Evolutionary conservation across 106 monocot genomes (phyloP).

Genomic region (Acorus gramineus): DNA sequence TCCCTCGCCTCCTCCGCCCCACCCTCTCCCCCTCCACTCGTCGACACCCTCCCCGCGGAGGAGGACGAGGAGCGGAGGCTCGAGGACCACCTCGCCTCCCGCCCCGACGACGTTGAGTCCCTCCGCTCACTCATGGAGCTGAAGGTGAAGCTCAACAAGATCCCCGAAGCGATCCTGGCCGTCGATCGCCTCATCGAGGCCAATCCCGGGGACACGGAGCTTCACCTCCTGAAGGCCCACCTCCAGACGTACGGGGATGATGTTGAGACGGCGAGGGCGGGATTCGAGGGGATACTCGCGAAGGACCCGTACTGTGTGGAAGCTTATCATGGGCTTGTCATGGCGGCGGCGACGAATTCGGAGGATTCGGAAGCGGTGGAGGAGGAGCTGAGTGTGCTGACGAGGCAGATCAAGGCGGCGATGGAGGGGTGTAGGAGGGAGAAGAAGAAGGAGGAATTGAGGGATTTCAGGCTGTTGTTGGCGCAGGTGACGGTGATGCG

Average conservation of each 20-base stretch:
- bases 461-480: conserved; percentile 66
- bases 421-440: conserved; percentile 50
- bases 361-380: conserved; percentile 6
- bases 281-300: conserved; percentile 55
- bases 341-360: conserved; percentile 13
- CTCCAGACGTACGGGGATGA: conserved; percentile 49
- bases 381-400: conserved; percentile 15
- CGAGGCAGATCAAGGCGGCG: conserved; percentile 34
- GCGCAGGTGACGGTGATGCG: conserved; percentile 59
- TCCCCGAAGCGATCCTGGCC: conserved; percentile 38
- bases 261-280: conserved; percentile 26
- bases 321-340: conserved; percentile 76
- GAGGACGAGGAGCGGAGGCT: conserved; percentile 30
- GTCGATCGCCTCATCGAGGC: conserved; percentile 45
- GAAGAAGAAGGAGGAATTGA: conserved; percentile 44
- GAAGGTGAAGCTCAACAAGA: conserved; percentile 39
- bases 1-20: conserved; percentile 15
- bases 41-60: conserved; percentile 16
- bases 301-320: conserved; percentile 59
- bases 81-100: conserved; percentile 23
- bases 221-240: conserved; percentile 51
- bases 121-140: conserved; percentile 54
- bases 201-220: conserved; percentile 49
- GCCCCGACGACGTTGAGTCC: conserved; percentile 24
- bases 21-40: neutral